A percentile compares a stretch with the other conserved stretches of the same genome.
Evolutionary conservation across 1,139 yeast genomes (phyloP).

Genomic region (Arxiozyma telluris): DNA sequence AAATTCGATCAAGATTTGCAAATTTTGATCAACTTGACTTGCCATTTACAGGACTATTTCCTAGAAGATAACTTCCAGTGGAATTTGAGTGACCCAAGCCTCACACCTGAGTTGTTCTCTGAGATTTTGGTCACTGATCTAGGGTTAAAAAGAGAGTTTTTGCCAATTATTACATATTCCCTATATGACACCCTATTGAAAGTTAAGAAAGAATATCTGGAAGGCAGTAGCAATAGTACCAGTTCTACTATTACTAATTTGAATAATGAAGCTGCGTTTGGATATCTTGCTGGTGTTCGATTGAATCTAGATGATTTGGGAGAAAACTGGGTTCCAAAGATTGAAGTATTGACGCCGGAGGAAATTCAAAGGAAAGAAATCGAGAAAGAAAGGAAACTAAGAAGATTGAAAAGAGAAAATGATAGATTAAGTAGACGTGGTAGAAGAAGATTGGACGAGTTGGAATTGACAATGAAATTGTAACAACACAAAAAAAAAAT

Average conservation of each 20-base stretch:
- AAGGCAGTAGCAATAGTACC: conserved; percentile 44
- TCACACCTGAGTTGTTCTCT: conserved; percentile 84
- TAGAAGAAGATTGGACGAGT: conserved; percentile 50
- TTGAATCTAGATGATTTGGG: conserved; percentile 33
- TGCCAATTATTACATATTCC: conserved; percentile 84
- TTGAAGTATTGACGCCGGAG: conserved; percentile 76
- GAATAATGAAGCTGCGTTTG: conserved; percentile 51
- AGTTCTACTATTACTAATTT: conserved; percentile 40
- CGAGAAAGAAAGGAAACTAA: conserved; percentile 83
- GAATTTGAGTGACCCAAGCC: conserved; percentile 48
- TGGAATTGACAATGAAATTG: conserved; percentile 19
- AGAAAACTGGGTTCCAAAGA: conserved; percentile 82
- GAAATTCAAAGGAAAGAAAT: conserved; percentile 93
- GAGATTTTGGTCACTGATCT: conserved; percentile 72
- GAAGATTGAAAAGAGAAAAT: conserved; percentile 88
- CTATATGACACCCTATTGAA: conserved; percentile 71
- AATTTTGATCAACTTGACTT: conserved; percentile 72
- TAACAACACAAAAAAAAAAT: background rate
- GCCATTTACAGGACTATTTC: conserved; percentile 72
- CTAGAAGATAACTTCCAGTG: conserved; percentile 94
- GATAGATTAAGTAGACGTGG: conserved; percentile 41
- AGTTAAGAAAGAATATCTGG: conserved; percentile 76
- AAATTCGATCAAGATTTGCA: conserved; percentile 55
- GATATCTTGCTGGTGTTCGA: conserved; percentile 48
- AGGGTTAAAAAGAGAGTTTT: conserved; percentile 77